These are phyloP conservation scores for Penicillium sp. DNA, from an alignment of 2,329 filamentous ascomycete species.

Conservation along the genomic window DNA sequence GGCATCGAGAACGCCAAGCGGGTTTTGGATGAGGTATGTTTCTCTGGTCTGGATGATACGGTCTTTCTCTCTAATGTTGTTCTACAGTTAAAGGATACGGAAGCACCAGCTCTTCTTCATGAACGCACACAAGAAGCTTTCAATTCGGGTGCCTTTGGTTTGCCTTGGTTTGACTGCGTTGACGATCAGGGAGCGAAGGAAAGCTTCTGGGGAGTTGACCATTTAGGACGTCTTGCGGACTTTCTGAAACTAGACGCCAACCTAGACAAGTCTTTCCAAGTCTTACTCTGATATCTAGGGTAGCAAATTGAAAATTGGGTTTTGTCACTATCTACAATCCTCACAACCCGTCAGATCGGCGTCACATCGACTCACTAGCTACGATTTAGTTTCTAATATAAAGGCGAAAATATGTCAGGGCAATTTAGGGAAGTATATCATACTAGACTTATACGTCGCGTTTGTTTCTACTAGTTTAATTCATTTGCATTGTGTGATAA, in stretches of 20 bases:
- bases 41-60: not conserved
- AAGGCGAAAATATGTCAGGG: too few species aligned
- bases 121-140: conserved; percentile 53
- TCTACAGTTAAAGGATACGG: conserved; percentile 26
- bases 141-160: conserved; percentile 56
- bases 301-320: not conserved
- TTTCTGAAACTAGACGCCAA: conserved; percentile 51
- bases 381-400: not conserved
- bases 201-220: conserved; percentile 60
- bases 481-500: not conserved
- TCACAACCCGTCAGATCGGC: not conserved
- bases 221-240: conserved; percentile 55
- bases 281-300: conserved; percentile 19
- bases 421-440: not conserved
- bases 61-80: not conserved
- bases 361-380: not conserved
- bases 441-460: not conserved
- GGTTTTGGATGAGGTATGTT: not conserved
- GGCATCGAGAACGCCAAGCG: not conserved
- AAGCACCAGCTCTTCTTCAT: conserved; percentile 48
- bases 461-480: not conserved
- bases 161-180: conserved; percentile 60
- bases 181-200: conserved; percentile 55
- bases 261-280: conserved; percentile 27
- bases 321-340: not conserved